Evolutionary conservation across 192 early-diverging fungal genomes (phyloP), one percentile per base, ranked within the genome.

Genomic region (Coemansia sp.): DNA sequence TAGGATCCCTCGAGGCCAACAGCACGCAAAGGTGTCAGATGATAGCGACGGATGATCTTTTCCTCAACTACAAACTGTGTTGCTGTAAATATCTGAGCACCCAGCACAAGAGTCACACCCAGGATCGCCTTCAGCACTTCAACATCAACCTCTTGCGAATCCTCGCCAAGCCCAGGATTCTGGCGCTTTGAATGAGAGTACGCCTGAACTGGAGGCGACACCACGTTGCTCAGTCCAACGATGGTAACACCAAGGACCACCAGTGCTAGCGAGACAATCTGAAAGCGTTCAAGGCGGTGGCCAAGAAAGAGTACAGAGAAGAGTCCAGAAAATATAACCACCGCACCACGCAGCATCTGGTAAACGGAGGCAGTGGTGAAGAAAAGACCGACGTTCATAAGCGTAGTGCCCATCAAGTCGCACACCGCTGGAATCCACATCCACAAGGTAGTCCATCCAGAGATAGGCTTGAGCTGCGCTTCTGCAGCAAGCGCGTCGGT

Each of bases 321-420:
- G n/a, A 90, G 65, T 43, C 95, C 95, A 17, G 95, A 96, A 62
- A 97, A 97, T 39, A 99, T 86, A 19, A 99, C 95, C 43, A 98
- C 92, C 2, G 91, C 90, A n/a, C 97, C 97, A 25, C 97, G 89
- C 38, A 98, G 85, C 97, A 96, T 96, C 82, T 96, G 93, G 83
- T 96, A 97, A 12, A 98, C 90, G 2, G 91, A 94, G 1, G 94
- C 93, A 5, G 91, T 85, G 40, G 92, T 91, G 69, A 92, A 94
- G 63, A 99, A 88, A 62, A 99, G 80, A n/a, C 97, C 97, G 41
- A 99, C 90, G 70, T 96, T 99, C 97, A 99, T 99, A 32, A 99
- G 79, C 20, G 89, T 90, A 9, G 91, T 92, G 40, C 87, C 88
- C n/a, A 83, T 75, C 64, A 92, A 77, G 78, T 92, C 91, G 74